A percentile compares a stretch with the other conserved stretches of the same genome.
Conservation (phyloP, 306 rosid species). For the Echinosophora koreensis region DNA sequence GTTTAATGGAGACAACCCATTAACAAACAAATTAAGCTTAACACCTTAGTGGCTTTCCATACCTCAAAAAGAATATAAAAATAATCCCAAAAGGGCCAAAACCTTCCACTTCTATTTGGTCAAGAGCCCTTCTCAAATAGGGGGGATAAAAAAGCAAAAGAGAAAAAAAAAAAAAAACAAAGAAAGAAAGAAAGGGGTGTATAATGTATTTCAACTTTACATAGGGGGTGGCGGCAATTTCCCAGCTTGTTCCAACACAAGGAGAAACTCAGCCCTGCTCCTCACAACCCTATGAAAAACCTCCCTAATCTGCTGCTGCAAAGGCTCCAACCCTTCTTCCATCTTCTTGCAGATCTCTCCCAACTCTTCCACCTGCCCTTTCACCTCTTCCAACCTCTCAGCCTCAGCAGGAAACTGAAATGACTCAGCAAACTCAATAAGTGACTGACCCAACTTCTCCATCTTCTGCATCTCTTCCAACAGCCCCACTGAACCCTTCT, state of each 20-base stretch:
- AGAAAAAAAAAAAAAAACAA: background rate
- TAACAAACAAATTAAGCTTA: slow-evolving; percentile 33
- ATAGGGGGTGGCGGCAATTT: slow-evolving; percentile 56
- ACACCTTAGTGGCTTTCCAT: background rate
- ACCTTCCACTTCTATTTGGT: slow-evolving; percentile 14
- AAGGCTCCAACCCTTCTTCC: slow-evolving; percentile 89
- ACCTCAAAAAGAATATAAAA: slow-evolving; percentile 10
- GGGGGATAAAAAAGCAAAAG: background rate
- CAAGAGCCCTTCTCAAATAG: background rate
- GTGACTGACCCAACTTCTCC: slow-evolving; percentile 69
- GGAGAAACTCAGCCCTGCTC: slow-evolving; percentile 85
- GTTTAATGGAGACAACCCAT: slow-evolving; percentile 36
- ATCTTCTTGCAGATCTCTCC: slow-evolving; percentile 72
- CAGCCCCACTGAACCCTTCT: slow-evolving; percentile 74
- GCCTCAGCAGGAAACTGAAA: slow-evolving; percentile 72
- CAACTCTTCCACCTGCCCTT: slow-evolving; percentile 70
- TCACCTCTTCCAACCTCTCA: slow-evolving; percentile 67
- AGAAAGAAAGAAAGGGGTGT: background rate
- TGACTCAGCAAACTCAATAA: slow-evolving; percentile 72
- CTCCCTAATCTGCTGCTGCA: slow-evolving; percentile 90
- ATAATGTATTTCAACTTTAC: slow-evolving; percentile 33
- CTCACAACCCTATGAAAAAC: slow-evolving; percentile 83
- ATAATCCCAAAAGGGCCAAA: slow-evolving; percentile 16
- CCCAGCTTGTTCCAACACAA: slow-evolving; percentile 73
- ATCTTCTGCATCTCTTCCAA: slow-evolving; percentile 86